Conservation (phyloP, 2,329 filamentous ascomycete species). For the Phyllosticta paracitricarpa region DNA sequence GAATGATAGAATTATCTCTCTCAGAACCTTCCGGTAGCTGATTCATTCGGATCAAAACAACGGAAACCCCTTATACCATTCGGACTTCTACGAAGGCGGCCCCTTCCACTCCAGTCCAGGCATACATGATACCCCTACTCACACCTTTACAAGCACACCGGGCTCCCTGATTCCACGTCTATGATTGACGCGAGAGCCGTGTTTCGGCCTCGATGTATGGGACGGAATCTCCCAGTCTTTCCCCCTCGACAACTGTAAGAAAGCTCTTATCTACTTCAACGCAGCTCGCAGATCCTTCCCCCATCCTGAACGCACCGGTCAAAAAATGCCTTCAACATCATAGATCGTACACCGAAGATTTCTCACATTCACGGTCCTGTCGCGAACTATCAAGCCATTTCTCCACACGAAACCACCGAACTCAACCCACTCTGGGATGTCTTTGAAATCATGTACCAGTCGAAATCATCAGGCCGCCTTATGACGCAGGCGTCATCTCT, state of each 20-base stretch:
- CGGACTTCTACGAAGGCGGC: background rate
- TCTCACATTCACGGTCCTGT: background rate
- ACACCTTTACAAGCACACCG: too few species aligned
- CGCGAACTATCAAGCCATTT: background rate
- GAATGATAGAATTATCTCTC: background rate
- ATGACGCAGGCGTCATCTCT: slow-evolving; percentile 53
- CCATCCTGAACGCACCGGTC: too few species aligned
- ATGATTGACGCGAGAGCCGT: too few species aligned
- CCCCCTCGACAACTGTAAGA: background rate
- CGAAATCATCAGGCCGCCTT: background rate
- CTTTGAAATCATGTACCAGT: background rate
- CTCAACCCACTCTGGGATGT: background rate
- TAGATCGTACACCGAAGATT: background rate
- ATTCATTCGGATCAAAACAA: background rate
- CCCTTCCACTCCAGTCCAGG: too few species aligned
- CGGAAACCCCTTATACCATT: background rate
- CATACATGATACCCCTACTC: too few species aligned
- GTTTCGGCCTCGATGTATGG: too few species aligned
- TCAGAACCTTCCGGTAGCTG: background rate
- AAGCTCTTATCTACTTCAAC: background rate
- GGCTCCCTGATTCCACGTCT: too few species aligned
- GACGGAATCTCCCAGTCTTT: background rate
- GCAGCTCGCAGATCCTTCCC: background rate
- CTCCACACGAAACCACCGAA: background rate
- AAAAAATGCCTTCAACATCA: too few species aligned